These are phyloP conservation scores for Taiozyma onychis DNA, from an alignment of 1,139 yeast species.

Conservation along the genomic window DNA sequence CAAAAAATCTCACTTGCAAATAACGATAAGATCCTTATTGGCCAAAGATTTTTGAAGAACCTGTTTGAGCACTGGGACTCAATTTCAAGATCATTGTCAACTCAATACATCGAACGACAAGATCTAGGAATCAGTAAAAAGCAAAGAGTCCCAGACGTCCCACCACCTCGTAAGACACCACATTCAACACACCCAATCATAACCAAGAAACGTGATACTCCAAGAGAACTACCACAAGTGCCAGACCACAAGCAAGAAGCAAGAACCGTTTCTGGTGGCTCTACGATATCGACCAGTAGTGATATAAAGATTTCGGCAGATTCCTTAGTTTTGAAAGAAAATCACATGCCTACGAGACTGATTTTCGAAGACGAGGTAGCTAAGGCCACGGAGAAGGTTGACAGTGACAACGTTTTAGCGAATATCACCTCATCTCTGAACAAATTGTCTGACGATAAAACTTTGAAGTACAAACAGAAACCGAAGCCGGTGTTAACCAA, in stretches of 20 bases:
- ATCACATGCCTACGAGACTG: neutral
- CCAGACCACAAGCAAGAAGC: neutral
- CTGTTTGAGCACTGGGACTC: constrained; percentile 41
- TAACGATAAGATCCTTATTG: constrained; percentile 42
- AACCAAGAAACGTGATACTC: neutral
- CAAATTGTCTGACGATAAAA: constrained; percentile 5
- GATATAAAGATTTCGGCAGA: neutral
- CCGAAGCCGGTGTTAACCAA: constrained; percentile 11
- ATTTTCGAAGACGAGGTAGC: neutral
- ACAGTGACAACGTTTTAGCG: constrained; percentile 9
- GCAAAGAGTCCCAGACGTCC: constrained; percentile 6
- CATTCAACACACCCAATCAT: neutral
- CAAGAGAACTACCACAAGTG: neutral
- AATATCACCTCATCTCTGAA: constrained; percentile 20
- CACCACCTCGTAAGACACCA: constrained; percentile 10
- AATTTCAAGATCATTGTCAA: constrained; percentile 3
- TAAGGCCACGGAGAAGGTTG: constrained; percentile 1
- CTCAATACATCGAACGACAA: neutral
- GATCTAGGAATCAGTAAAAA: neutral
- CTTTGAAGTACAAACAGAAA: constrained; percentile 3
- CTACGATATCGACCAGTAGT: neutral
- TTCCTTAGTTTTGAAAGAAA: neutral
- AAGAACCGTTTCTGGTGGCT: neutral
- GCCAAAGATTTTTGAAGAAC: constrained; percentile 45
- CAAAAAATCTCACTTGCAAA: constrained; percentile 40